These are phyloP conservation scores for Lobosporangium transversale DNA, from an alignment of 192 early-diverging fungal genomes.

Conservation along the genomic window DNA sequence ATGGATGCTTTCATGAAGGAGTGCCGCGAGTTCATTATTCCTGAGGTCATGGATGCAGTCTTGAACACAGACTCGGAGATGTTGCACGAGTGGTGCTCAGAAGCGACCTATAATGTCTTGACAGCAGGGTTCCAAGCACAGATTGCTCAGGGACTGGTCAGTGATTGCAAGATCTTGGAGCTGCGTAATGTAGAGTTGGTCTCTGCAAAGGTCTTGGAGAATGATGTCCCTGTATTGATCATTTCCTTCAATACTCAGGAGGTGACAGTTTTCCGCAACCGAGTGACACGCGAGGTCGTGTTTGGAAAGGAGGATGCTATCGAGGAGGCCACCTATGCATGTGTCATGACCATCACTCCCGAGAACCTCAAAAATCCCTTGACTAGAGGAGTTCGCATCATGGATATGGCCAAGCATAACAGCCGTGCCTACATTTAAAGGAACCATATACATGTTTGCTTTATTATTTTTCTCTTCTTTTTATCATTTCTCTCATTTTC, in stretches of 20 bases:
- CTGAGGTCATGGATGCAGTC: slow-evolving; percentile 96
- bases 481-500: too few relatives aligned
- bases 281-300: slow-evolving; percentile 83
- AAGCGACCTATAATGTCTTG: slow-evolving; percentile 88
- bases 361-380: slow-evolving; percentile 80
- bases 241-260: slow-evolving; percentile 94
- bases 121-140: slow-evolving; percentile 86
- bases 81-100: slow-evolving; percentile 93
- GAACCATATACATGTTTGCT: neutral
- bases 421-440: slow-evolving; percentile 51
- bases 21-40: slow-evolving; percentile 90
- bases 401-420: slow-evolving; percentile 85
- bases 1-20: slow-evolving; percentile 92
- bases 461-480: slow-evolving; percentile 13
- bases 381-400: slow-evolving; percentile 93
- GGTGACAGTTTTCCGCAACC: slow-evolving; percentile 91
- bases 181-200: slow-evolving; percentile 90
- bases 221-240: slow-evolving; percentile 91
- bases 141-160: slow-evolving; percentile 86
- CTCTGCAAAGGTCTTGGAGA: slow-evolving; percentile 91
- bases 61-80: slow-evolving; percentile 85
- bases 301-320: slow-evolving; percentile 91
- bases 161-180: slow-evolving; percentile 95
- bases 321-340: slow-evolving; percentile 86
- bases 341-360: slow-evolving; percentile 91